Base-by-base conservation (phyloP, 768 basidiomycete species). In the Russula abietina region DNA sequence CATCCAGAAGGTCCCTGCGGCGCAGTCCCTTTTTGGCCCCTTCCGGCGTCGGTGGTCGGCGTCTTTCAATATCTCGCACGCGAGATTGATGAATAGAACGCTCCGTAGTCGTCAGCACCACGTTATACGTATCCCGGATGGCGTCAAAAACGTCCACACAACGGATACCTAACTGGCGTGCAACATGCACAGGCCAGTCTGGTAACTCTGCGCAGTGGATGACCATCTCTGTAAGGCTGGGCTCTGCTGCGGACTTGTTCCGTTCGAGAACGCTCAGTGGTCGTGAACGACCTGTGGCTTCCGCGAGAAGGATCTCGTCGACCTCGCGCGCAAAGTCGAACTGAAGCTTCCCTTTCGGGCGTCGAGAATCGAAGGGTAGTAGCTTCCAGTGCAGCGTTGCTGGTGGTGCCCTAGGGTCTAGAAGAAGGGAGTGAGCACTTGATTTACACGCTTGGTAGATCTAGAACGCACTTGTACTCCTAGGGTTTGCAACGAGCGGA, bases 101-200 rank as follows among this genome's bases (percentile, higher is more conserved):
- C 36, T 87, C 84, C 38, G 77, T 74, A 26, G 68, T 67, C 1
- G 79, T 79, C 69, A 87, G 72, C 9, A 74, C 75, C 41, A 74
- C 71, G 52, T 78, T 71, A 63, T 80, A 83, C 6, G 77, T 72
- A 48, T 80, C 76, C 68, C 82, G 79, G 30, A 88, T 84, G 11
- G 78, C 81, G 58, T 79, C 71, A 69, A 86, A 84, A 38, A 88
- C 78, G 56, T 88, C 85, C 26, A 80, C 76, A 67, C 83, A 81
- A 16, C 79, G 73, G 59, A 87, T 74, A 14, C 80, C 80, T 46
- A 70, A 71, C 24, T 73, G 55, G 41, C 78, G 75, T 53, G 76
- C 75, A 60, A 83, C 77, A 57, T 77, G 65, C 43, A 84, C 73
- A 6, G 73, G 73, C 76, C 76, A 78, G 39, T 69, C 69, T 16